Evolutionary conservation across 345 rosid genomes (phyloP), one percentile per base, ranked within the genome.

Genomic region (Eutrema heterophyllum): DNA sequence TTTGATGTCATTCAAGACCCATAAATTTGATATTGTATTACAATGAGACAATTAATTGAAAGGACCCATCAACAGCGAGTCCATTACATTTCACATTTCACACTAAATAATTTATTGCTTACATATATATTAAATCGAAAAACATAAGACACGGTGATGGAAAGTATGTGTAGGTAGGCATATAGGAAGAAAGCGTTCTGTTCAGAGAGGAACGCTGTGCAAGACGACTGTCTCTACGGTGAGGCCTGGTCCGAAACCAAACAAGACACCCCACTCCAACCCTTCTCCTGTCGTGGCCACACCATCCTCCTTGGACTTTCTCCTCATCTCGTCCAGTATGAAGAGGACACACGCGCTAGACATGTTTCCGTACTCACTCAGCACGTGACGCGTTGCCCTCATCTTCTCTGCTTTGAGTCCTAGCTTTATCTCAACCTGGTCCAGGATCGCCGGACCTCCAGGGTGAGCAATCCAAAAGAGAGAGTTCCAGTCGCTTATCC

Each of bases 221-320:
- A 91, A 53, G 50, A 87, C 97, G 5, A 91, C 85, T 0, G 97
- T 91, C 83, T 91, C 95, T 6, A 89, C 91, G 10, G 89, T 85
- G n/a, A 91, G 88, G 0, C 97, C 95, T 35, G 97, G 97, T 44
- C 97, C 92, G 76, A 91, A 87, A 5, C 97, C 95, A 53, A 91
- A 86, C 16, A 86, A 83, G 21, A 89, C 92, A 5, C 97, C 97
- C 97, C 97, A 91, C 8, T 91, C 92, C 21, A 87, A 72, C 27
- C 95, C 97, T 74, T 91, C 95, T 2, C 97, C 95, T 4, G 97
- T 91, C 3, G 87, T 83, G 55, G 71, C 46, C 18, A 81, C 83
- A 60, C 89, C 88, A 41, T 87, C 84, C 11, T 87, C 67, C 2
- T 59, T 38, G 3, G 85, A 87, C 75, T 79, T 87, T 80, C 69